These are phyloP conservation scores for Fusarium sororula DNA, from an alignment of 2,329 filamentous ascomycete species.

Conservation along the genomic window DNA sequence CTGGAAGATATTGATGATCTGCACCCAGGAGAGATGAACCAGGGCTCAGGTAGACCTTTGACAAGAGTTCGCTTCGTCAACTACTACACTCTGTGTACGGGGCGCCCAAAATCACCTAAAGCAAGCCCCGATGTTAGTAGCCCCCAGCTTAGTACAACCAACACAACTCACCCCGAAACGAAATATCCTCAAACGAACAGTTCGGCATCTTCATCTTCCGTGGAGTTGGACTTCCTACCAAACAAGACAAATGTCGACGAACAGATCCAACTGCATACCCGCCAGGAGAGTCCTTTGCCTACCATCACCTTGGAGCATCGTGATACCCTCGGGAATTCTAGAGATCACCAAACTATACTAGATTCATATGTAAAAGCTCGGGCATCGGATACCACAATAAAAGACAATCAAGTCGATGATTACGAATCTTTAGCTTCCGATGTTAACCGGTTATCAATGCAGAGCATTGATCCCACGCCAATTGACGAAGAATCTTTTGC, in stretches of 20 bases:
- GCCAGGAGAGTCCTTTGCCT: slow-evolving; percentile 16
- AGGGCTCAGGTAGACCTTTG: slow-evolving; percentile 38
- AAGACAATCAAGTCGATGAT: neutral
- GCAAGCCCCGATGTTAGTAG: slow-evolving; percentile 23
- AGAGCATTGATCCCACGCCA: slow-evolving; percentile 52
- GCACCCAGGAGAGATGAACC: slow-evolving; percentile 34
- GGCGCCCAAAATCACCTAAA: slow-evolving; percentile 64
- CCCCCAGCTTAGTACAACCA: neutral
- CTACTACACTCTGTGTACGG: slow-evolving; percentile 89
- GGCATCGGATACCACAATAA: neutral
- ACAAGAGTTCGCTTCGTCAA: slow-evolving; percentile 81
- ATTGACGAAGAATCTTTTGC: slow-evolving; percentile 42
- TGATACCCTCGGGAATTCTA: slow-evolving; percentile 23
- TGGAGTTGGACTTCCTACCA: slow-evolving; percentile 4
- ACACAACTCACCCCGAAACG: neutral
- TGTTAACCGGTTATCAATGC: slow-evolving; percentile 42
- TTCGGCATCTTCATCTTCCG: neutral
- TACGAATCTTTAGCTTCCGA: slow-evolving; percentile 9
- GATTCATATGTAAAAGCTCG: slow-evolving; percentile 4
- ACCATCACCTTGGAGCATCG: slow-evolving; percentile 35
- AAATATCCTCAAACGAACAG: neutral
- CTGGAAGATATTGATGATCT: slow-evolving; percentile 76
- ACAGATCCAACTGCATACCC: neutral
- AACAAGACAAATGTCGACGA: neutral
- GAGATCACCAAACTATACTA: slow-evolving; percentile 25